These are phyloP conservation scores for Coniferiporia sulphurascens DNA, from an alignment of 1,284 basidiomycete genomes.

Conservation along the genomic window DNA sequence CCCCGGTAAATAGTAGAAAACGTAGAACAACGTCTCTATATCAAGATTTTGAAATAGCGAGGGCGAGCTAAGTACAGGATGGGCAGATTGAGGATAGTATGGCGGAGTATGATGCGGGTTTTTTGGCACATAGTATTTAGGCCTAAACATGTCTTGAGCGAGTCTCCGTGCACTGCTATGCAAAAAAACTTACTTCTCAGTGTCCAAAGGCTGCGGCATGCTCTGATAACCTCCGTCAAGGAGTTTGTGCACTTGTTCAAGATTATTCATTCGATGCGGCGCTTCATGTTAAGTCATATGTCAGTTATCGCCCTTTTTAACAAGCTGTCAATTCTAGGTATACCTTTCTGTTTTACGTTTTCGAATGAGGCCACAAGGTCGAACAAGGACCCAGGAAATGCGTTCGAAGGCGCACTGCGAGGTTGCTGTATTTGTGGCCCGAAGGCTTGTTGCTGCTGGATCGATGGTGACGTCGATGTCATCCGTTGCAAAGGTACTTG, in stretches of 20 bases:
- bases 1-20: conserved; percentile 97
- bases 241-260: conserved; percentile 88
- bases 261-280: conserved; percentile 76
- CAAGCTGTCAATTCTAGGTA: conserved; percentile 24
- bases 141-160: conserved; percentile 42
- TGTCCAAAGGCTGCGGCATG: conserved; percentile 90
- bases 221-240: conserved; percentile 87
- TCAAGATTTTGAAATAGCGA: conserved; percentile 91
- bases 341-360: conserved; percentile 92
- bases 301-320: background rate
- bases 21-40: conserved; percentile 97
- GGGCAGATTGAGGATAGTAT: conserved; percentile 92
- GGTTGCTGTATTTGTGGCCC: conserved; percentile 29
- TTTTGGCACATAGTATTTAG: conserved; percentile 94
- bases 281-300: conserved; percentile 41
- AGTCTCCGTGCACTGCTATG: conserved; percentile 13
- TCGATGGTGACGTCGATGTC: conserved; percentile 13
- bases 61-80: conserved; percentile 79
- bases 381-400: conserved; percentile 79
- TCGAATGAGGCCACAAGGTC: conserved; percentile 96
- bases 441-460: conserved; percentile 15
- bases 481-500: conserved; percentile 27
- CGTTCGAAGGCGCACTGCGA: conserved; percentile 37
- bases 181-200: conserved; percentile 68
- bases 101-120: conserved; percentile 90